phyloP scores from a whole-genome alignment of 768 basidiomycete genomes.

The Rossbeevera mucosa region DNA sequence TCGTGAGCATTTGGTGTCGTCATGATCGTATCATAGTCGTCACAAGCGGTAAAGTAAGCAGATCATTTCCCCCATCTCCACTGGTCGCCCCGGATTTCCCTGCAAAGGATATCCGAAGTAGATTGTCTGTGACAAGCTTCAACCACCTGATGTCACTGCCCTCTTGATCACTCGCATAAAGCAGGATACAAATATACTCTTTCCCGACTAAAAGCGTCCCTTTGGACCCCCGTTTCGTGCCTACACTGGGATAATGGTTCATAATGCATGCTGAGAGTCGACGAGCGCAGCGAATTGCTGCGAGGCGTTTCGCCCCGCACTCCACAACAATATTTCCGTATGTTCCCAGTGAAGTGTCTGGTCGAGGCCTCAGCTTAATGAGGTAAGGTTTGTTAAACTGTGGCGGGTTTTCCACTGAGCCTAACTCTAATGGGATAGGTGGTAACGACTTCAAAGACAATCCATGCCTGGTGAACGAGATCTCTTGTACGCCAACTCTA shows the following conservation, averaged over 20 bases:
- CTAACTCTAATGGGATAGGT: conserved; percentile 1
- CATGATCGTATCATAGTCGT: background rate
- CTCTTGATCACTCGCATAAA: background rate
- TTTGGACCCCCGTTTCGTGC: background rate
- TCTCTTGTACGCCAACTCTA: conserved; percentile 1
- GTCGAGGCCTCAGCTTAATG: background rate
- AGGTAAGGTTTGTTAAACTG: background rate
- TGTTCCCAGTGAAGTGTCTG: background rate
- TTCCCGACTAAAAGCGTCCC: conserved; percentile 1
- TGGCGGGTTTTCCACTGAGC: background rate
- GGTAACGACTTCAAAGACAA: conserved; percentile 5
- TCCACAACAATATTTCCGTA: conserved; percentile 1
- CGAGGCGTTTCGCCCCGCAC: conserved; percentile 4
- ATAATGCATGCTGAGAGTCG: conserved; percentile 6
- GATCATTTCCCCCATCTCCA: background rate
- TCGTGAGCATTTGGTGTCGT: background rate
- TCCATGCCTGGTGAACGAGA: background rate
- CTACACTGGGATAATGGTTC: background rate
- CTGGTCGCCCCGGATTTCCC: background rate
- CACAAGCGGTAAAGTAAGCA: background rate
- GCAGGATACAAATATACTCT: conserved; percentile 6
- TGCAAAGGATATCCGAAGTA: background rate
- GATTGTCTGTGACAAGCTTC: conserved; percentile 5
- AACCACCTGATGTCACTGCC: background rate
- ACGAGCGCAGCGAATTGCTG: background rate